Percentiles rank a stretch among this genome's conserved stretches.
phyloP scores from a whole-genome alignment of 441 rosid species.

The Dalechampia spathulata region DNA sequence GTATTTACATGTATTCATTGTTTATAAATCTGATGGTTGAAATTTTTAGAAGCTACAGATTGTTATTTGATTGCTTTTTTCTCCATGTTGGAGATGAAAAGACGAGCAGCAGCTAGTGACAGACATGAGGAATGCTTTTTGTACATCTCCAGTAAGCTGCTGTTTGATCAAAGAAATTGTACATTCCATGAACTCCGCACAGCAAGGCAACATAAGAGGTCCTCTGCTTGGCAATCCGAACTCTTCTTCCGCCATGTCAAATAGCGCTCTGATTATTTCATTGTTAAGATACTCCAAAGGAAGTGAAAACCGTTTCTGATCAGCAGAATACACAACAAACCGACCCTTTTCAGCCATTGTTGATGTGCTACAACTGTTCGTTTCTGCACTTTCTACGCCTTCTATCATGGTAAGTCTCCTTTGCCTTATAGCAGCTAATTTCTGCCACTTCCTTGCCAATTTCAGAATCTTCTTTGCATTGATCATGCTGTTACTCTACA shows the following conservation, averaged over 20 bases:
- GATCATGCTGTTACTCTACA: too few relatives aligned
- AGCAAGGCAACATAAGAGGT: constrained; percentile 1
- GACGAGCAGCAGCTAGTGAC: too few relatives aligned
- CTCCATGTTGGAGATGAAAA: too few relatives aligned
- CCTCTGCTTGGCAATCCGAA: constrained; percentile 6
- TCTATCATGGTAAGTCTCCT: too few relatives aligned
- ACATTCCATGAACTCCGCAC: neutral
- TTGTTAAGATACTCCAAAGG: constrained; percentile 7
- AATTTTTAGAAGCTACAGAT: neutral
- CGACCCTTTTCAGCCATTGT: constrained; percentile 1
- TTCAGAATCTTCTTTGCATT: too few relatives aligned
- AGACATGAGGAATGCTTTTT: neutral
- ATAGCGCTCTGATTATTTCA: constrained; percentile 3
- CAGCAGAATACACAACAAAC: constrained; percentile 10
- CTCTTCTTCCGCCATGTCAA: constrained; percentile 10
- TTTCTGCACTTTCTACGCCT: too few relatives aligned
- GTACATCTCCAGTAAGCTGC: neutral
- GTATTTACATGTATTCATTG: neutral
- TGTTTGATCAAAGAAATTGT: constrained; percentile 5
- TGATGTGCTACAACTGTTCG: neutral
- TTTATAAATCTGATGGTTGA: neutral
- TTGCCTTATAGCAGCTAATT: too few relatives aligned
- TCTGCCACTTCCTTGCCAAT: too few relatives aligned
- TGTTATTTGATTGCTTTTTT: too few relatives aligned
- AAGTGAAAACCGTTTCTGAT: constrained; percentile 4